Conservation (phyloP, 129 eudicot species). For the Flaveria sonorensis region DNA sequence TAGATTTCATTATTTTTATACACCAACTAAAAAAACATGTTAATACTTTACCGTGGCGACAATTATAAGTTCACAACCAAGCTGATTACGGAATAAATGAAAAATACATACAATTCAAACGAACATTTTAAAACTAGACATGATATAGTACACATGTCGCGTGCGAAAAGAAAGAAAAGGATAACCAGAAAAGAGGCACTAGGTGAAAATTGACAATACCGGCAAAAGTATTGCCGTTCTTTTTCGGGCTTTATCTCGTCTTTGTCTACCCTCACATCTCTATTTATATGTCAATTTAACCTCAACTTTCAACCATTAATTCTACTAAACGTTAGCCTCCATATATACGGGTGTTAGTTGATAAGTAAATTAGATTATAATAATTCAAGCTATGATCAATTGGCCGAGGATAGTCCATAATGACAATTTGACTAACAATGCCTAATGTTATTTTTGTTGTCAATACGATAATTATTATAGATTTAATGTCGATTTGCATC, state of each 20-base stretch:
- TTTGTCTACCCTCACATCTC: constrained; percentile 51
- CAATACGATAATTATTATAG: no score
- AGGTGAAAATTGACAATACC: constrained; percentile 55
- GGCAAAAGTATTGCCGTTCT: constrained; percentile 25
- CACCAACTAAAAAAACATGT: no score
- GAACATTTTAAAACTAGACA: not conserved
- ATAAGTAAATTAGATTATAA: no score
- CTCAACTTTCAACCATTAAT: not conserved
- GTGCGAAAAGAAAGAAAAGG: constrained; percentile 7
- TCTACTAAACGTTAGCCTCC: not conserved
- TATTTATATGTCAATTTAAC: not conserved
- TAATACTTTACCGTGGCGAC: no score
- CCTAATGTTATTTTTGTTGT: no score
- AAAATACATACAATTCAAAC: not conserved
- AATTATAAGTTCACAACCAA: not conserved
- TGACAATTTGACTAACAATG: no score
- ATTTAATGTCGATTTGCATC: no score
- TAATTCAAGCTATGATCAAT: no score
- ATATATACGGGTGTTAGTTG: not conserved
- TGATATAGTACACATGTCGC: not conserved
- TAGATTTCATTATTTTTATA: no score
- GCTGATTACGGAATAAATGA: not conserved
- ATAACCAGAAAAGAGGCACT: constrained; percentile 92
- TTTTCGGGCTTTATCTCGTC: constrained; percentile 66
- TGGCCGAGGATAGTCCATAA: no score